phyloP scores from a whole-genome alignment of 306 rosid species.

The Carpinus viminea region DNA sequence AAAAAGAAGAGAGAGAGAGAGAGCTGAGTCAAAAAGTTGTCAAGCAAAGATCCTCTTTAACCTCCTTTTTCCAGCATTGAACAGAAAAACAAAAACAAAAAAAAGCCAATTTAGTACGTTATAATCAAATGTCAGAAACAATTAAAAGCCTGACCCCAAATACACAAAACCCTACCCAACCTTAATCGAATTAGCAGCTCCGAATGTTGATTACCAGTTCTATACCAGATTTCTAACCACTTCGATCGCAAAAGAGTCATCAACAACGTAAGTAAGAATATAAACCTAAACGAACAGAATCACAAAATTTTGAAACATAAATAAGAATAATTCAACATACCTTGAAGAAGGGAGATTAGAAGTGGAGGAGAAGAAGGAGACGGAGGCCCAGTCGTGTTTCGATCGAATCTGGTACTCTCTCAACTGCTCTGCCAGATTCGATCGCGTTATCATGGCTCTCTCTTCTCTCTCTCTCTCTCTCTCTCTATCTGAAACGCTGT shows the following conservation, averaged over 20 bases:
- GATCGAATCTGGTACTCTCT: slow-evolving; percentile 99
- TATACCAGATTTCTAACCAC: neutral
- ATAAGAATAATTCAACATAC: slow-evolving; percentile 29
- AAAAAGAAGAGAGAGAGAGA: too few relatives aligned
- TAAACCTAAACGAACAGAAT: neutral
- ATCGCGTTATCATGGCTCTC: slow-evolving; percentile 85
- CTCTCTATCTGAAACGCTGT: slow-evolving; percentile 27
- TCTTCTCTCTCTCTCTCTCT: slow-evolving; percentile 16
- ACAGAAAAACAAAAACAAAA: too few relatives aligned
- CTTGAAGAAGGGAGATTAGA: slow-evolving; percentile 72
- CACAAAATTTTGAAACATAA: slow-evolving; percentile 1
- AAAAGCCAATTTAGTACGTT: neutral
- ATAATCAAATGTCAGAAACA: neutral
- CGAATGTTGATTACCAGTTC: slow-evolving; percentile 11
- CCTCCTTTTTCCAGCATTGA: too few relatives aligned
- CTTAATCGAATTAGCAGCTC: slow-evolving; percentile 16
- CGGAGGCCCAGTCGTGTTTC: slow-evolving; percentile 95
- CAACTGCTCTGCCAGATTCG: slow-evolving; percentile 98
- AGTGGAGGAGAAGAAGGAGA: slow-evolving; percentile 96
- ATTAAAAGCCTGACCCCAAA: slow-evolving; percentile 2
- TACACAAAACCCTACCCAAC: neutral
- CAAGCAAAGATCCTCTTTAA: too few relatives aligned
- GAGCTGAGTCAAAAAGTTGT: too few relatives aligned
- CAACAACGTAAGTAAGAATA: neutral
- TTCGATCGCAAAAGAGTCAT: slow-evolving; percentile 2